phyloP scores from a whole-genome alignment of 306 rosid genomes.

The Trichosanthes truncata region DNA sequence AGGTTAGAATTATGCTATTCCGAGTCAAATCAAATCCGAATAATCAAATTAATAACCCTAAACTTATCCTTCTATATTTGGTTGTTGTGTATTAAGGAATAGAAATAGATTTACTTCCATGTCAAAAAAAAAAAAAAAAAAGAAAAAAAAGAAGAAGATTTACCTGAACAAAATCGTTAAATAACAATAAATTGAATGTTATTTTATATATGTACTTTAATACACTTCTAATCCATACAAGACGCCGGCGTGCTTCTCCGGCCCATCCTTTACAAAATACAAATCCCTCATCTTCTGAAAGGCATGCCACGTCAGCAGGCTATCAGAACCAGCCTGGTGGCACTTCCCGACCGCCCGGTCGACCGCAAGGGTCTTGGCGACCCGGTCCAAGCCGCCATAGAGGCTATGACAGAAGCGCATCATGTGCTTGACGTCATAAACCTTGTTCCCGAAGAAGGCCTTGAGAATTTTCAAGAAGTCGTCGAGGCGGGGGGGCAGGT shows the following conservation, averaged over 20 bases:
- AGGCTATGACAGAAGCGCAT: constrained; percentile 48
- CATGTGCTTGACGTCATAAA: constrained; percentile 67
- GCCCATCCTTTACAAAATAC: constrained; percentile 33
- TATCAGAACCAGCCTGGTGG: constrained; percentile 82
- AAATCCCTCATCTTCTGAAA: constrained; percentile 53
- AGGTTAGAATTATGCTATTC: too few species aligned
- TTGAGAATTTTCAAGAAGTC: constrained; percentile 27
- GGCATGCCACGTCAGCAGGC: constrained; percentile 69
- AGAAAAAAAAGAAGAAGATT: too few species aligned
- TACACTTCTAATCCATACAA: constrained; percentile 53
- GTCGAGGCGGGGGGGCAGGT: constrained; percentile 25
- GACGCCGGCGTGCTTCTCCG: constrained; percentile 55
- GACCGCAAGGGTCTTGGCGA: constrained; percentile 44
- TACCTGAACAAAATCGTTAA: too few species aligned
- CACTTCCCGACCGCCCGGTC: constrained; percentile 68
- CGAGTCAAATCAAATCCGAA: too few species aligned
- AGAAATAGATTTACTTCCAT: too few species aligned
- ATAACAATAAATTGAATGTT: constrained; percentile 1
- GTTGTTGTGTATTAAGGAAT: too few species aligned
- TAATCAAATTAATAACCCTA: too few species aligned
- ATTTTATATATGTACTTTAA: neutral
- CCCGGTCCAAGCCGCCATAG: constrained; percentile 65
- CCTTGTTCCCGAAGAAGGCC: constrained; percentile 41
- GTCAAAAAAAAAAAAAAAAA: too few species aligned
- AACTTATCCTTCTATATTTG: too few species aligned